Evolutionary conservation across 2,329 filamentous ascomycete genomes (phyloP).

Genomic region (Venturia effusa): DNA sequence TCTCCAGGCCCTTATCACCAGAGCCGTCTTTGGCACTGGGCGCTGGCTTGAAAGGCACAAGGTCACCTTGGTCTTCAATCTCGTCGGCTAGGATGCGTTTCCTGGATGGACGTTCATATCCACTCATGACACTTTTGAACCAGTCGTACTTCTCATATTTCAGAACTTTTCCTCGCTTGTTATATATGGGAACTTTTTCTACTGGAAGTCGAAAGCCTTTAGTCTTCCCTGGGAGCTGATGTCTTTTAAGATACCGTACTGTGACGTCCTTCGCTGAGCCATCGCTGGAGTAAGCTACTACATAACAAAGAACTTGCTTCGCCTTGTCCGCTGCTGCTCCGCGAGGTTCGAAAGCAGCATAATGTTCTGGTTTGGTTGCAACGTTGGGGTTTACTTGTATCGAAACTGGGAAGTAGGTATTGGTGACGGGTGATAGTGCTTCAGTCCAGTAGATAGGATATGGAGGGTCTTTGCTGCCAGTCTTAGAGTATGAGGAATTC

Average conservation of each 20-base stretch:
- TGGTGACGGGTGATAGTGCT: conserved; percentile 69
- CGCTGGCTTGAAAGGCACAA: conserved; percentile 57
- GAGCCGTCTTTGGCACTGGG: conserved; percentile 54
- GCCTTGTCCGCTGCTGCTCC: conserved; percentile 74
- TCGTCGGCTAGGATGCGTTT: conserved; percentile 62
- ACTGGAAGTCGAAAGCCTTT: conserved; percentile 70
- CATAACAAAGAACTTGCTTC: conserved; percentile 83
- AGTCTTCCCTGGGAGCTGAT: conserved; percentile 75
- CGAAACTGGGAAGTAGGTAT: conserved; percentile 66
- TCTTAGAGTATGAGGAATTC: conserved; percentile 31
- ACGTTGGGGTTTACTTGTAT: conserved; percentile 45
- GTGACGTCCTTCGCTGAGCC: conserved; percentile 93
- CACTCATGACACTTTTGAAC: conserved; percentile 71
- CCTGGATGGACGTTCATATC: conserved; percentile 48
- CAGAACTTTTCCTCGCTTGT: conserved; percentile 65
- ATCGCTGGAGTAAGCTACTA: conserved; percentile 71
- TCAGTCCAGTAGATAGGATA: conserved; percentile 94
- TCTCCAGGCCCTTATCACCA: conserved; percentile 58
- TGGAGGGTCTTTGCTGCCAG: conserved; percentile 65
- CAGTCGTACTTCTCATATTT: conserved; percentile 73
- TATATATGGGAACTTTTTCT: conserved; percentile 73
- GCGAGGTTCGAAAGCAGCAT: conserved; percentile 69
- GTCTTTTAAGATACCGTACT: conserved; percentile 74
- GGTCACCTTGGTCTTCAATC: conserved; percentile 65
- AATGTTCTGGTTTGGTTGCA: conserved; percentile 59